A percentile compares a stretch with the other conserved stretches of the same genome.
These are phyloP conservation scores for Peronospora belbahrii DNA, from an alignment of 352 stramenopile genomes.

Conservation along the genomic window DNA sequence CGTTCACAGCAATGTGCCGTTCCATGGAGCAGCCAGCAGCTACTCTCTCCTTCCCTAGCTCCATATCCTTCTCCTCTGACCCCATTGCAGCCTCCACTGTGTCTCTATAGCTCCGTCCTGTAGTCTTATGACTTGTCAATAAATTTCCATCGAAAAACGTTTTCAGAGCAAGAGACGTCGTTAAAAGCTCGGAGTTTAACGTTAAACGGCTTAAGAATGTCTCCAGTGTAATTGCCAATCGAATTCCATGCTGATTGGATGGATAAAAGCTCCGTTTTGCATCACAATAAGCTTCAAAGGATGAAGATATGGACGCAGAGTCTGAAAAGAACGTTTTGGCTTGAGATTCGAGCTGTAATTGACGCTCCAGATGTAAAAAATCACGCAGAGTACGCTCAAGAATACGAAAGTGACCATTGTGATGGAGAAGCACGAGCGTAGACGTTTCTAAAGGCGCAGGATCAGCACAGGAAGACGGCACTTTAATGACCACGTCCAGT, in stretches of 20 bases:
- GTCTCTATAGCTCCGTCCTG: slow-evolving; percentile 14
- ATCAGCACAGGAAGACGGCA: slow-evolving; percentile 9
- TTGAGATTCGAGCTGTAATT: slow-evolving; percentile 7
- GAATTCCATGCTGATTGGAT: slow-evolving; percentile 4
- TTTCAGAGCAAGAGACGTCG: slow-evolving; percentile 18
- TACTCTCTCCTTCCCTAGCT: slow-evolving; percentile 11
- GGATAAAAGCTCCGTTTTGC: slow-evolving; percentile 14
- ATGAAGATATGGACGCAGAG: neutral
- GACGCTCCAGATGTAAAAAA: slow-evolving; percentile 24
- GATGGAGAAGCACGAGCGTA: slow-evolving; percentile 20
- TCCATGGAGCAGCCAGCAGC: slow-evolving; percentile 25
- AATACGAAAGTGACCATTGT: slow-evolving; percentile 12
- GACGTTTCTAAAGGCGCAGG: slow-evolving; percentile 2
- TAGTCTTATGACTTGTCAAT: slow-evolving; percentile 10
- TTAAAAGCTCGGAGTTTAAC: slow-evolving; percentile 12
- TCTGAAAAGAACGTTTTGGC: neutral
- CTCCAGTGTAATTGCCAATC: slow-evolving; percentile 24
- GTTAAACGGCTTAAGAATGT: slow-evolving; percentile 14
- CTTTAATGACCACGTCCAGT: slow-evolving; percentile 18
- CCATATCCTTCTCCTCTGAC: neutral
- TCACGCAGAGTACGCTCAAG: slow-evolving; percentile 22
- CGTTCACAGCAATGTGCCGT: slow-evolving; percentile 12
- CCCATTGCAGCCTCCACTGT: slow-evolving; percentile 14
- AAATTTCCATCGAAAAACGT: slow-evolving; percentile 23
- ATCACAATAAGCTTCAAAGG: slow-evolving; percentile 16